A percentile compares a stretch with the other conserved stretches of the same genome.
Conservation (phyloP, 2,329 filamentous ascomycete species). For the Epichloe amarillans region DNA sequence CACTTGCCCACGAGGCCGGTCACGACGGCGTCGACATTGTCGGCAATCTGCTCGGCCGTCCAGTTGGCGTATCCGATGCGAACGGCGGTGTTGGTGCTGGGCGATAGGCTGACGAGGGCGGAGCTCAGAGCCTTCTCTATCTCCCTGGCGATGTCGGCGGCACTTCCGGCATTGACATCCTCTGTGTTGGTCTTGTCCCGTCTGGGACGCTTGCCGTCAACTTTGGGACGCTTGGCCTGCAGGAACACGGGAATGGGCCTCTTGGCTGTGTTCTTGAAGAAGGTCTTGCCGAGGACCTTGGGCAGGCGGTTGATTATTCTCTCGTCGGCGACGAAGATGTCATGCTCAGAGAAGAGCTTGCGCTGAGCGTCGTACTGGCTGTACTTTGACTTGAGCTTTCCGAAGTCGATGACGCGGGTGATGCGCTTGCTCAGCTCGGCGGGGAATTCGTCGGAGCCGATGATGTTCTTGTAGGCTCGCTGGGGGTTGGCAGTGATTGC, state of each 20-base stretch:
- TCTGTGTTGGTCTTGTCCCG: constrained; percentile 33
- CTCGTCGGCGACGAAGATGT: constrained; percentile 88
- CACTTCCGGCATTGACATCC: constrained; percentile 34
- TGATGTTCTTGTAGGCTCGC: constrained; percentile 78
- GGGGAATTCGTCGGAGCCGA: constrained; percentile 62
- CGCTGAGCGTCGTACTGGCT: constrained; percentile 77
- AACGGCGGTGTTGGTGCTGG: constrained; percentile 67
- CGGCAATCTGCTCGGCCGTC: constrained; percentile 60
- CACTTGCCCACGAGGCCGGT: constrained; percentile 61
- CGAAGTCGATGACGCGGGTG: constrained; percentile 64
- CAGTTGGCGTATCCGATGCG: constrained; percentile 66
- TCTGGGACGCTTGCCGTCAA: constrained; percentile 44
- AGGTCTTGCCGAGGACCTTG: constrained; percentile 73
- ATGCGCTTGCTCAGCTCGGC: constrained; percentile 52
- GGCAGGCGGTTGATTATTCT: constrained; percentile 66
- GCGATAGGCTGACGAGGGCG: constrained; percentile 69
- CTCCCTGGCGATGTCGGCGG: constrained; percentile 62
- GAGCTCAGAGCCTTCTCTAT: constrained; percentile 63
- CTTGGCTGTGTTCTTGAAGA: constrained; percentile 75
- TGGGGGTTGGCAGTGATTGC: constrained; percentile 74
- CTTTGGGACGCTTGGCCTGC: constrained; percentile 46
- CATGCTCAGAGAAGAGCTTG: constrained; percentile 73
- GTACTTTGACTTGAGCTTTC: constrained; percentile 72
- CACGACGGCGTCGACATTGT: constrained; percentile 66
- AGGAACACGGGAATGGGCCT: constrained; percentile 75